Evolutionary conservation across 139 green algal species (phyloP).

Genomic region (Picochlorum sp.): DNA sequence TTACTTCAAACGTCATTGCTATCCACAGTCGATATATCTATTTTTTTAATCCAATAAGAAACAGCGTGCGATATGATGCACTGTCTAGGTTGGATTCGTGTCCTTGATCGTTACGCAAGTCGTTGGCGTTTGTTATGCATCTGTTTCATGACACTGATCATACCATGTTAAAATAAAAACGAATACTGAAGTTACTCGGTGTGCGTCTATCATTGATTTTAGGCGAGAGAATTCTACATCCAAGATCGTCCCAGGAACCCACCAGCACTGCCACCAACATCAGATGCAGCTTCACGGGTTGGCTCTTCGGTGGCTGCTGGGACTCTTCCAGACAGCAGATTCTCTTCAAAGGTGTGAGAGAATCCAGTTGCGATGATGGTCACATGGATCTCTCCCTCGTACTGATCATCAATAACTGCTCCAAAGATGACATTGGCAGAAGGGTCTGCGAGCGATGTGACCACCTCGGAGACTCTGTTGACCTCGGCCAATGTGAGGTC

Average conservation of each 20-base stretch:
- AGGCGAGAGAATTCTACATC: not conserved
- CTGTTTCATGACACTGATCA: no score
- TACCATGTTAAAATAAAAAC: no score
- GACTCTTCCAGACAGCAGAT: constrained; percentile 38
- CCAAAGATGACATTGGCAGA: constrained; percentile 97
- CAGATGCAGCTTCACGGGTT: not conserved
- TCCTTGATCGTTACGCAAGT: no score
- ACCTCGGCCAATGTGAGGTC: constrained; percentile 89
- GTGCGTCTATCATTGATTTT: no score
- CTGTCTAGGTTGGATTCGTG: no score
- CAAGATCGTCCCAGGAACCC: not conserved
- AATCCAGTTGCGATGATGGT: constrained; percentile 96
- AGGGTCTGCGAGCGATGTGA: constrained; percentile 84
- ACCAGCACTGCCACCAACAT: not conserved
- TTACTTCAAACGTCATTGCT: constrained; percentile 42
- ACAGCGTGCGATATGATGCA: no score
- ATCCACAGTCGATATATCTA: not conserved
- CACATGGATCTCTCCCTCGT: constrained; percentile 55
- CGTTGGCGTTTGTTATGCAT: no score
- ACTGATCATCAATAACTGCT: constrained; percentile 71
- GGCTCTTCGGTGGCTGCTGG: not conserved
- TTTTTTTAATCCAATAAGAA: no score
- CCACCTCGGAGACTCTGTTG: constrained; percentile 87
- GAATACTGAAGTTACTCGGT: no score
- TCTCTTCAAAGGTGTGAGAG: constrained; percentile 61